These are phyloP conservation scores for Phascolomyces articulosus DNA, from an alignment of 371 early-diverging fungal species.

Conservation along the genomic window DNA sequence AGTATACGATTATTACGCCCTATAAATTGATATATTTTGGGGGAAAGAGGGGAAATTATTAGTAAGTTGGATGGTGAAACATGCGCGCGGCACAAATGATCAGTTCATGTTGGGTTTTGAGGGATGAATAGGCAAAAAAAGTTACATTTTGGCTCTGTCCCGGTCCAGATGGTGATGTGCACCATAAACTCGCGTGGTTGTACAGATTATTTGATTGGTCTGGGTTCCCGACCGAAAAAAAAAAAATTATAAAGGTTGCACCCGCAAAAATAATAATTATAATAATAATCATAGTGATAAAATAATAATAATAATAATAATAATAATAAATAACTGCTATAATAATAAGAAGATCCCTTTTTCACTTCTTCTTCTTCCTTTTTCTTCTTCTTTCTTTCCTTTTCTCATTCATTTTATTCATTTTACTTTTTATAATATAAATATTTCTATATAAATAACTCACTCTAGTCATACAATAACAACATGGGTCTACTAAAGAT, in stretches of 20 bases:
- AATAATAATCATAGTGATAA: background rate
- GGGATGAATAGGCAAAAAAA: background rate
- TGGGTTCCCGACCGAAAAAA: constrained; percentile 9
- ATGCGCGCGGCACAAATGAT: background rate
- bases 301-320: background rate
- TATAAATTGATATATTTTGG: too few relatives aligned
- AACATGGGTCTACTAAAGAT: constrained; percentile 34
- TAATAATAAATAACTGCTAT: background rate
- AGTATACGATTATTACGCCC: too few relatives aligned
- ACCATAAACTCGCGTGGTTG: constrained; percentile 13
- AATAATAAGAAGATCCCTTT: background rate
- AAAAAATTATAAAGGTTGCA: background rate
- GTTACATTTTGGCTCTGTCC: background rate
- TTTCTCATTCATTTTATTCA: constrained; percentile 2
- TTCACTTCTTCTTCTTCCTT: constrained; percentile 9
- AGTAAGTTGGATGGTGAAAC: too few relatives aligned
- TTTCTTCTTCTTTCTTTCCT: constrained; percentile 12
- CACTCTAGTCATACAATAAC: background rate
- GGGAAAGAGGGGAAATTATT: too few relatives aligned
- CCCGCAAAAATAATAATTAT: background rate
- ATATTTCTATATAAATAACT: too few relatives aligned
- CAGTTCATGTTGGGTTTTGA: background rate
- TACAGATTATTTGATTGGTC: constrained; percentile 13
- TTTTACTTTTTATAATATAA: background rate
- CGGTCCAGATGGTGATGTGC: constrained; percentile 2